These are phyloP conservation scores for Platanthera zijinensis DNA, from an alignment of 106 monocot species.

Conservation along the genomic window DNA sequence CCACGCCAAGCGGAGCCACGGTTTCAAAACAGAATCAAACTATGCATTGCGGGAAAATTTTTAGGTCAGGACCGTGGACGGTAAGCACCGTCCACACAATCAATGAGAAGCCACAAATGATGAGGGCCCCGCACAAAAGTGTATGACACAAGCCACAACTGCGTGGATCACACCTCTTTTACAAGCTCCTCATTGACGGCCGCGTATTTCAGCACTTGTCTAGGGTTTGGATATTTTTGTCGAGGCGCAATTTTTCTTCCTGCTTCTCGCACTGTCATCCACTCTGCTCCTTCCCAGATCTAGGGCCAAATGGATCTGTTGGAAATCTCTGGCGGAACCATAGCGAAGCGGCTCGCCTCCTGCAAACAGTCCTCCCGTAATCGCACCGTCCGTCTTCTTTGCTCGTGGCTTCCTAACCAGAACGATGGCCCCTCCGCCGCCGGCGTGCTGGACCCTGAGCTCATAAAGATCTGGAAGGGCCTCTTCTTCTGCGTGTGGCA, in stretches of 20 bases:
- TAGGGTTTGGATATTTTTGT: not conserved
- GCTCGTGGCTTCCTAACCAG: conserved; percentile 30
- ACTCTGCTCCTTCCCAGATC: not conserved
- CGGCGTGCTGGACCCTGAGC: conserved; percentile 41
- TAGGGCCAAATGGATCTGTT: conserved; percentile 11
- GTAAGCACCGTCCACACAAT: no score
- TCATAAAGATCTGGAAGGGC: conserved; percentile 98
- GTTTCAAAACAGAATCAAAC: no score
- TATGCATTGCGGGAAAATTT: no score
- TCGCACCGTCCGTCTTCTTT: conserved; percentile 52
- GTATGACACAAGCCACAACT: no score
- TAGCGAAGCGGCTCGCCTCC: conserved; percentile 83
- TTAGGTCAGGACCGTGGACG: no score
- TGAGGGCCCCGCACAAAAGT: no score
- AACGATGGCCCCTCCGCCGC: conserved; percentile 1
- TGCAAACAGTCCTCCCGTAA: conserved; percentile 43
- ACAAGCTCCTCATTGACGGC: no score
- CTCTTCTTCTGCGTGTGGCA: conserved; percentile 97
- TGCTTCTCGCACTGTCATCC: not conserved
- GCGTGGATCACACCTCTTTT: no score
- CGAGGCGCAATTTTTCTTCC: no score
- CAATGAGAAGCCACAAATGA: no score
- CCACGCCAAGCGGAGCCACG: no score
- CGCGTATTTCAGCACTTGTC: not conserved
- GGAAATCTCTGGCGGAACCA: conserved; percentile 23